A percentile compares a stretch with the other conserved stretches of the same genome.
Conservation (phyloP, 371 early-diverging fungal species). For the Mucor piriformis region DNA sequence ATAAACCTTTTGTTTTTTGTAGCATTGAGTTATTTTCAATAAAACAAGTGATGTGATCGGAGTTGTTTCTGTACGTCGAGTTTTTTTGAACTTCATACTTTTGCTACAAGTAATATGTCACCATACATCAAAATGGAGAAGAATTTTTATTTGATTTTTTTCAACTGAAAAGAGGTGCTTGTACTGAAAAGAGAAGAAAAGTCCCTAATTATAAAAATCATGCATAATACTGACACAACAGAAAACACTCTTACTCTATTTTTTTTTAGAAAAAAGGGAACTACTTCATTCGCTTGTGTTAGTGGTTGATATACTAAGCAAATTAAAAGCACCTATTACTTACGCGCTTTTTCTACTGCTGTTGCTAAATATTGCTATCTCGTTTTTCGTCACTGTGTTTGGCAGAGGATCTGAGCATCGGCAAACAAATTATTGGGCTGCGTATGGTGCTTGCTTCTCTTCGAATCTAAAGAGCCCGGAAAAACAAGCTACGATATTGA, state of each 20-base stretch:
- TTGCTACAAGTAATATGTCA: too few species aligned
- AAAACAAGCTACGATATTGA: slow-evolving; percentile 52
- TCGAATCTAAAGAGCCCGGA: slow-evolving; percentile 84
- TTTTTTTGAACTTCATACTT: too few species aligned
- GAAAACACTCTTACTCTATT: slow-evolving; percentile 57
- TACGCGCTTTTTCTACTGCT: slow-evolving; percentile 64
- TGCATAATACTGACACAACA: neutral
- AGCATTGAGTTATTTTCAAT: too few species aligned
- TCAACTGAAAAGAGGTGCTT: too few species aligned
- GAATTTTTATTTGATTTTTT: too few species aligned
- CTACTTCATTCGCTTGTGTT: slow-evolving; percentile 26
- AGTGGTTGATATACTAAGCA: slow-evolving; percentile 35
- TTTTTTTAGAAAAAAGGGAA: slow-evolving; percentile 58
- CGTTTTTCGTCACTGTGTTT: slow-evolving; percentile 53
- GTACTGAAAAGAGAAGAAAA: too few species aligned
- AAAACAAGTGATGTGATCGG: too few species aligned
- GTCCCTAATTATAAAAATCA: too few species aligned
- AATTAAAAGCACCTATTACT: slow-evolving; percentile 45
- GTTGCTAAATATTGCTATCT: slow-evolving; percentile 60
- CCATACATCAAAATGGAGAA: too few species aligned
- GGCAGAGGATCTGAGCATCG: slow-evolving; percentile 60
- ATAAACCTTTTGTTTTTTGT: too few species aligned
- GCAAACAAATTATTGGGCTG: slow-evolving; percentile 75
- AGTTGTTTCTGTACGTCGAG: too few species aligned
- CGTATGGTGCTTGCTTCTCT: slow-evolving; percentile 73